phyloP scores from a whole-genome alignment of 2,329 filamentous ascomycete species.

The Sclerotinia minor region DNA sequence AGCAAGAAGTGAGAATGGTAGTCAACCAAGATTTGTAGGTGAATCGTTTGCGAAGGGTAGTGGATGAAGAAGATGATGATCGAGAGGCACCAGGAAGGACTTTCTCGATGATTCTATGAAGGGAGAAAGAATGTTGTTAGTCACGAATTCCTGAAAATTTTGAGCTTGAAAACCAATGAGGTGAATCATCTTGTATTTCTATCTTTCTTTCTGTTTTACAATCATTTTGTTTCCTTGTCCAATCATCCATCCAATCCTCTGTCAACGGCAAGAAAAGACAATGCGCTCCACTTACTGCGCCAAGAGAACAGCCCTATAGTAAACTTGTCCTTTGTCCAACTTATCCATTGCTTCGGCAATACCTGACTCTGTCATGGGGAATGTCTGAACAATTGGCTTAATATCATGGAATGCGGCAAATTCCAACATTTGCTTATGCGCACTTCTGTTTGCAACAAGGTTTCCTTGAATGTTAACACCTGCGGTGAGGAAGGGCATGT shows the following conservation, averaged over 20 bases:
- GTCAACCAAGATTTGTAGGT: slow-evolving; percentile 8
- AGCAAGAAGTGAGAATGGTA: slow-evolving; percentile 10
- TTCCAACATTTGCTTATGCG: slow-evolving; percentile 58
- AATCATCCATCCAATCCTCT: not conserved
- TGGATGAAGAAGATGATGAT: slow-evolving; percentile 8
- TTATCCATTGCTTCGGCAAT: slow-evolving; percentile 55
- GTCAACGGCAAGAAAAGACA: slow-evolving; percentile 1
- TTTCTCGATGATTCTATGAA: slow-evolving; percentile 18
- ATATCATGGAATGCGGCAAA: slow-evolving; percentile 59
- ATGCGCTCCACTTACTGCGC: slow-evolving; percentile 23
- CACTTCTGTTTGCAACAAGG: slow-evolving; percentile 41
- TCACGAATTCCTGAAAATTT: not conserved
- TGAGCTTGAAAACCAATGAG: not conserved
- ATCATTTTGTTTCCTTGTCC: not conserved
- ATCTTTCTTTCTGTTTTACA: slow-evolving; percentile 20
- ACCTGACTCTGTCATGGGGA: slow-evolving; percentile 54
- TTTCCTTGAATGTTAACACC: slow-evolving; percentile 29
- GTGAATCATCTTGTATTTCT: slow-evolving; percentile 16
- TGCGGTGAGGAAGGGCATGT: slow-evolving; percentile 30
- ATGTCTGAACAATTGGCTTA: slow-evolving; percentile 56
- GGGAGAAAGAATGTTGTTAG: not conserved
- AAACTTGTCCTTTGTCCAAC: slow-evolving; percentile 55
- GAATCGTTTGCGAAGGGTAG: slow-evolving; percentile 4
- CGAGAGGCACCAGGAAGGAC: slow-evolving; percentile 6
- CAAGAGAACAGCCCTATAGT: slow-evolving; percentile 48